A percentile compares a stretch with the other conserved stretches of the same genome.
Evolutionary conservation across 148 eudicot species (phyloP).

Genomic region (Silene latifolia): DNA sequence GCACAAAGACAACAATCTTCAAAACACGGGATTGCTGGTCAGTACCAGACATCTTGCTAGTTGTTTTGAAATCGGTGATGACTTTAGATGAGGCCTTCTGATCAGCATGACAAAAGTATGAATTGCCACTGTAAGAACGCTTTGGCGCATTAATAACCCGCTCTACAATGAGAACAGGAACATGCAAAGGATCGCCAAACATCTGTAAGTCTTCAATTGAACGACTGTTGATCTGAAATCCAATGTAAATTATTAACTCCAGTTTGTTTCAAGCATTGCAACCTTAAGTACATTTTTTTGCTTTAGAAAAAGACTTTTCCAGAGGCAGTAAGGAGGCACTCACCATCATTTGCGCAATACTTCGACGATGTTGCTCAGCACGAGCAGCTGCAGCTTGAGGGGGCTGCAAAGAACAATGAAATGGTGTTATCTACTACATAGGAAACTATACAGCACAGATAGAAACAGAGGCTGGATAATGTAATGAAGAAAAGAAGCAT

Average conservation of each 20-base stretch:
- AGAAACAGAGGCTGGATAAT: background rate
- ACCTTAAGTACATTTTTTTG: background rate
- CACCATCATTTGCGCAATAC: slow-evolving; percentile 97
- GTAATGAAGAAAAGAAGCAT: background rate
- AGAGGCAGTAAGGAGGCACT: slow-evolving; percentile 23
- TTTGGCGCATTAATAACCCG: slow-evolving; percentile 78
- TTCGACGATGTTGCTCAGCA: slow-evolving; percentile 95
- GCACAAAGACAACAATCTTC: slow-evolving; percentile 89
- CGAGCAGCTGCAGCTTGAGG: slow-evolving; percentile 80
- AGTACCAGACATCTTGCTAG: slow-evolving; percentile 36
- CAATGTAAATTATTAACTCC: slow-evolving; percentile 22
- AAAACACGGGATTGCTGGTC: slow-evolving; percentile 54
- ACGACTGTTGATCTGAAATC: slow-evolving; percentile 77
- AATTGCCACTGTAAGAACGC: slow-evolving; percentile 65
- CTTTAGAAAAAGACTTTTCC: background rate
- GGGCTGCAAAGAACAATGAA: slow-evolving; percentile 52
- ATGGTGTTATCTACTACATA: slow-evolving; percentile 3
- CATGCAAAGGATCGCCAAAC: slow-evolving; percentile 78
- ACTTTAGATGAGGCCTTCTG: slow-evolving; percentile 35
- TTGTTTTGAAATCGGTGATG: slow-evolving; percentile 36
- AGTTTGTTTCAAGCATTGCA: background rate
- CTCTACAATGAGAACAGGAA: slow-evolving; percentile 81
- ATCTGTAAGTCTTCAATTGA: slow-evolving; percentile 93
- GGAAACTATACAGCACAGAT: background rate
- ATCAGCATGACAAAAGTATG: slow-evolving; percentile 47